These are phyloP conservation scores for Solanum infundibuliforme DNA, from an alignment of 257 asterid genomes.

Conservation along the genomic window DNA sequence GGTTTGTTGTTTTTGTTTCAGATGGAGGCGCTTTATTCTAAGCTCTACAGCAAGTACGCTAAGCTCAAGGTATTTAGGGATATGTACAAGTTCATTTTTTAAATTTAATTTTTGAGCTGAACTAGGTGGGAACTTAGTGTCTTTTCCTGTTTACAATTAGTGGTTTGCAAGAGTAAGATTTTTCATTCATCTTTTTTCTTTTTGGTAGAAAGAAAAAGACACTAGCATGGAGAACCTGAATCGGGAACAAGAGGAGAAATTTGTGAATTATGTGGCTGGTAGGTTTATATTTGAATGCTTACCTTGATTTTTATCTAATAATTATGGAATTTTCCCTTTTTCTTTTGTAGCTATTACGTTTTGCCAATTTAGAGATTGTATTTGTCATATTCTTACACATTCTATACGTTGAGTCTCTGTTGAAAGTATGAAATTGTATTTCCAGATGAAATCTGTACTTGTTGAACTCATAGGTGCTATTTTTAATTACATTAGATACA, in stretches of 20 bases:
- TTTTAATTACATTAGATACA: background rate
- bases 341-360: background rate
- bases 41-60: conserved; percentile 52
- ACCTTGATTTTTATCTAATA: background rate
- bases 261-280: conserved; percentile 52
- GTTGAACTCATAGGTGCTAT: background rate
- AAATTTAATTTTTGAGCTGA: background rate
- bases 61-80: conserved; percentile 43
- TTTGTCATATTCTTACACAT: background rate
- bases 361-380: background rate
- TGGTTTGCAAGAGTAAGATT: background rate
- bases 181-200: background rate
- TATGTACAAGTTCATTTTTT: background rate
- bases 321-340: background rate
- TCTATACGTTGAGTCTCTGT: background rate
- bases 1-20: background rate
- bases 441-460: background rate
- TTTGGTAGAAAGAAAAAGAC: conserved; percentile 50
- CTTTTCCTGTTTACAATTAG: background rate
- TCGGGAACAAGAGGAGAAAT: conserved; percentile 62
- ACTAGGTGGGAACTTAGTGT: background rate
- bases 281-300: background rate
- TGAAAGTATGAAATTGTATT: background rate
- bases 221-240: conserved; percentile 47
- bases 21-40: conserved; percentile 66